Base-by-base conservation (phyloP, 106 monocot species). In the Dendrobium huoshanense region DNA sequence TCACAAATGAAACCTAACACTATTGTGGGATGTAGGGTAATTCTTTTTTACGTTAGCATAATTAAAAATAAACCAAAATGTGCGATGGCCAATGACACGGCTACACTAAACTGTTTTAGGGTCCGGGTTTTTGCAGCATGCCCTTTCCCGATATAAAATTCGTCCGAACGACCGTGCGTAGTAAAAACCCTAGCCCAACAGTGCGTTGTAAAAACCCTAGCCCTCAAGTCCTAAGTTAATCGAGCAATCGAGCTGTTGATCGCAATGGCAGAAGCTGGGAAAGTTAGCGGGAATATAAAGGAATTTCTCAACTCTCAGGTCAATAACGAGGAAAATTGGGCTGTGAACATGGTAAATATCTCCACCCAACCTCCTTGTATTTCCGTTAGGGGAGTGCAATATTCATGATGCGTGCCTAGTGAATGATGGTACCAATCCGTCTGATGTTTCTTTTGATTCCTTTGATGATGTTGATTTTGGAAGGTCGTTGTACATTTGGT, bases 311-410 rank as follows among this genome's bases (percentile, higher is more conserved):
- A 76, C 9, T 47, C 76, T 4, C 76, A 76, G 49, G 49, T 76
- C 25, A 76, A 76, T 49, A 76, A 49, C 49, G 76, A 76, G 8
- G 76, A 76, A 49, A 76, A 76, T 49, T 76, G 76, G 76, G 76
- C 76, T 13, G 45, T 49, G 5, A 76, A 76, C 15, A 76, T 19
- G 76, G 76, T 49, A 76, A 76, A 44, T 22, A 10, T 29, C 9
- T 76, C 49, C 13, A 33, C 13, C 15, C 70, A 15, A 9, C 64
- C 2, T 24, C 10, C n/a, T 7, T 65, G 5, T 65, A 65, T 65
- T 65, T 25, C 64, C 64, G 24, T 65, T 22, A 24, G 25, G 24
- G 10, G 9, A 58, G n/a, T 58, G 17, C 58, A 19, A 9, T 6
- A 65, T 65, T 65, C 7, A 0, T 6, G n/a, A 9, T 6, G 1